A percentile compares a stretch with the other conserved stretches of the same genome.
Evolutionary conservation across 352 stramenopile genomes (phyloP).

Genomic region (Pythium scleroteichum): DNA sequence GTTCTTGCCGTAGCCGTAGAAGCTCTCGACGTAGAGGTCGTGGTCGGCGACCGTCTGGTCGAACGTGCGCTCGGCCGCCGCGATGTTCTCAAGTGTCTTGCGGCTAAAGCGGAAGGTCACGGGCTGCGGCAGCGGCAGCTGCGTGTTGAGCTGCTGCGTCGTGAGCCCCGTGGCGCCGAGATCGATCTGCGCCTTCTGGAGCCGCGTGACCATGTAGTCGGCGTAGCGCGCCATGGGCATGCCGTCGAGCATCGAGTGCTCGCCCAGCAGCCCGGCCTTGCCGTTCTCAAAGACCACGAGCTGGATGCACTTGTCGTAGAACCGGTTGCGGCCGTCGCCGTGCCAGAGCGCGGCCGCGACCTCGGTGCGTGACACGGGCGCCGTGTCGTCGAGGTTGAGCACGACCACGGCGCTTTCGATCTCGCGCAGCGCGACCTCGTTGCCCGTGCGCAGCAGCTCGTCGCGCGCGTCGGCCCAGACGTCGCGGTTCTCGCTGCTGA

Average conservation of each 20-base stretch:
- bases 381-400: slow-evolving; percentile 66
- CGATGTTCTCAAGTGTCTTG: slow-evolving; percentile 50
- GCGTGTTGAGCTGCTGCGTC: slow-evolving; percentile 33
- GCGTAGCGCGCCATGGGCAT: slow-evolving; percentile 78
- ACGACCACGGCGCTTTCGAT: slow-evolving; percentile 76
- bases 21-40: slow-evolving; percentile 85
- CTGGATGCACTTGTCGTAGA: slow-evolving; percentile 97
- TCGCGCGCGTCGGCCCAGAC: slow-evolving; percentile 78
- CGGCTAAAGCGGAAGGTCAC: slow-evolving; percentile 57
- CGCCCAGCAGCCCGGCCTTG: slow-evolving; percentile 92
- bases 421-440: slow-evolving; percentile 48
- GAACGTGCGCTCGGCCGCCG: slow-evolving; percentile 54
- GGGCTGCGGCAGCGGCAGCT: slow-evolving; percentile 36
- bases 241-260: slow-evolving; percentile 93
- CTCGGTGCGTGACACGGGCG: slow-evolving; percentile 62
- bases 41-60: slow-evolving; percentile 81
- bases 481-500: slow-evolving; percentile 75
- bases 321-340: slow-evolving; percentile 92
- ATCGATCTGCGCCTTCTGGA: slow-evolving; percentile 53
- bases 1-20: slow-evolving; percentile 88
- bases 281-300: slow-evolving; percentile 95
- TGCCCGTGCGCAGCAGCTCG: slow-evolving; percentile 62
- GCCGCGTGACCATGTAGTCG: slow-evolving; percentile 60
- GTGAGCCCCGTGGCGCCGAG: slow-evolving; percentile 45
- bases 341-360: slow-evolving; percentile 74